A percentile compares a stretch with the other conserved stretches of the same genome.
These are phyloP conservation scores for Clarireedia monteithiana DNA, from an alignment of 2,329 filamentous ascomycete genomes.

Conservation along the genomic window DNA sequence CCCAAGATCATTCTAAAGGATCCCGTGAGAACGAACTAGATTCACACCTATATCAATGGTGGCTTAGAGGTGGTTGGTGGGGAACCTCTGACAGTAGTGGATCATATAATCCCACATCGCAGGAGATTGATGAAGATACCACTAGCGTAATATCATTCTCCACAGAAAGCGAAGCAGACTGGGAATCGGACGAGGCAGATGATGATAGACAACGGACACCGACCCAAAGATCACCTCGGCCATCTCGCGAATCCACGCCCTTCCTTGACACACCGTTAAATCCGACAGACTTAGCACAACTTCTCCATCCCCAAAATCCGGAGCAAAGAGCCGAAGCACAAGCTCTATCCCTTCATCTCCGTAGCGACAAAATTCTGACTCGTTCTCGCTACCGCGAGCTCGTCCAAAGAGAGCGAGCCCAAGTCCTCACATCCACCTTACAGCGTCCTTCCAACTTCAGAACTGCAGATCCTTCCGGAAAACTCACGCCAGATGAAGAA, in stretches of 20 bases:
- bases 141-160: slow-evolving; percentile 69
- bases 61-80: slow-evolving; percentile 77
- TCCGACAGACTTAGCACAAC: slow-evolving; percentile 62
- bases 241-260: slow-evolving; percentile 48
- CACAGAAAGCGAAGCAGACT: slow-evolving; percentile 36
- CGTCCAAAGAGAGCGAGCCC: slow-evolving; percentile 60
- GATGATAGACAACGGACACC: slow-evolving; percentile 58
- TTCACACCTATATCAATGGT: slow-evolving; percentile 72
- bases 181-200: slow-evolving; percentile 36
- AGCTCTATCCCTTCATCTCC: slow-evolving; percentile 72
- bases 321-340: slow-evolving; percentile 77
- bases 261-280: slow-evolving; percentile 55
- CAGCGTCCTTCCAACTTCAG: slow-evolving; percentile 30
- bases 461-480: slow-evolving; percentile 27
- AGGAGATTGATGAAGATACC: slow-evolving; percentile 58
- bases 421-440: slow-evolving; percentile 50
- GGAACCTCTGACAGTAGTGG: slow-evolving; percentile 74
- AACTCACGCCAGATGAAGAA: slow-evolving; percentile 50
- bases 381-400: slow-evolving; percentile 67
- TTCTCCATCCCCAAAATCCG: slow-evolving; percentile 71
- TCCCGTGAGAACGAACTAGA: slow-evolving; percentile 61
- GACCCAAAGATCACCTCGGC: slow-evolving; percentile 55
- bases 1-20: slow-evolving; percentile 33
- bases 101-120: slow-evolving; percentile 56
- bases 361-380: slow-evolving; percentile 66